Conservation (phyloP, 805 yeast species). For the Blastobotrys robertii region DNA sequence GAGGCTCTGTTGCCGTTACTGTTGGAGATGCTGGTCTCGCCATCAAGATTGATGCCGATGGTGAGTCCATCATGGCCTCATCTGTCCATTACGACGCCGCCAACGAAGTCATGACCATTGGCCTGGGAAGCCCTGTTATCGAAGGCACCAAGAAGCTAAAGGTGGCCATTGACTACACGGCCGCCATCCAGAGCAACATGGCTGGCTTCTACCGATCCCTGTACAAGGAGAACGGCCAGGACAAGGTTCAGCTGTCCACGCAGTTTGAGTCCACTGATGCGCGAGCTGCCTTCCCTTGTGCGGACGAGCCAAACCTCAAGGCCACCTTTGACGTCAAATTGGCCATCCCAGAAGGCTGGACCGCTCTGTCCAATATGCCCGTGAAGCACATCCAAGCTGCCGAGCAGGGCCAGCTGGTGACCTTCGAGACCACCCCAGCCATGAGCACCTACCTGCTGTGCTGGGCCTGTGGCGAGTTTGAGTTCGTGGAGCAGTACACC, state of each 20-base stretch:
- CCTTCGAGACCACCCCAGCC: constrained; percentile 69
- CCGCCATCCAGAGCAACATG: constrained; percentile 66
- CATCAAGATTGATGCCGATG: constrained; percentile 21
- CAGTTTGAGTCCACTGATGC: constrained; percentile 86
- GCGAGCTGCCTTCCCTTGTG: constrained; percentile 79
- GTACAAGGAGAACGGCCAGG: constrained; percentile 49
- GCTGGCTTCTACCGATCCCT: constrained; percentile 72
- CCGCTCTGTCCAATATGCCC: constrained; percentile 33
- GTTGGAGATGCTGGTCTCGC: constrained; percentile 15
- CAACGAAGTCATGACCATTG: constrained; percentile 51
- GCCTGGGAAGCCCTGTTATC: constrained; percentile 32
- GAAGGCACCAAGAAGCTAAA: constrained; percentile 21
- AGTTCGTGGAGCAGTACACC: constrained; percentile 50
- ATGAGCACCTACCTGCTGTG: constrained; percentile 85
- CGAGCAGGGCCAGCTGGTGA: constrained; percentile 49
- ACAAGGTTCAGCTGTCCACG: constrained; percentile 67
- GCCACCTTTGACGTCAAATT: constrained; percentile 60
- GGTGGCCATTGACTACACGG: constrained; percentile 44
- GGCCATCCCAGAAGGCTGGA: constrained; percentile 31
- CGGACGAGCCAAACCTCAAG: constrained; percentile 75
- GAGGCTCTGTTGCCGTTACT: constrained; percentile 18
- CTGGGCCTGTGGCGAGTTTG: constrained; percentile 72
- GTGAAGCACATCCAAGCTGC: constrained; percentile 57
- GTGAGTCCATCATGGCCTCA: background rate
- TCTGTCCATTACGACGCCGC: constrained; percentile 30